Evolutionary conservation across 805 yeast species (phyloP).

Genomic region (Wickerhamomyces alni): DNA sequence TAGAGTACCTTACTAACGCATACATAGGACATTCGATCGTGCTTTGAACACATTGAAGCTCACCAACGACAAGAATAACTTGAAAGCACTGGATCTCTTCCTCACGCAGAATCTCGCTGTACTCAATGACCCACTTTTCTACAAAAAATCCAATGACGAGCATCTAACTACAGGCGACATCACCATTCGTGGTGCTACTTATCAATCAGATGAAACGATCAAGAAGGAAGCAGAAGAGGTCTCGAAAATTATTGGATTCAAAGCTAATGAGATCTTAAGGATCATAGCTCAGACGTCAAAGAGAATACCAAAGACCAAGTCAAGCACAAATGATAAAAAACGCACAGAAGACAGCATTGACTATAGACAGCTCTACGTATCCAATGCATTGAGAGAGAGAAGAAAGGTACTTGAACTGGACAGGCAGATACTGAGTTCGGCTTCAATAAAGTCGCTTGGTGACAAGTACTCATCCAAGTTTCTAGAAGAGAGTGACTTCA

Average conservation of each 20-base stretch:
- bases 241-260: background rate
- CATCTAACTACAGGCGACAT: background rate
- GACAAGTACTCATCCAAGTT: slow-evolving; percentile 18
- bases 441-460: slow-evolving; percentile 17
- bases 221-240: slow-evolving; percentile 27
- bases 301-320: slow-evolving; percentile 2
- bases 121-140: slow-evolving; percentile 7
- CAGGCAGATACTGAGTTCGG: slow-evolving; percentile 23
- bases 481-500: slow-evolving; percentile 18
- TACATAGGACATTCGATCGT: slow-evolving; percentile 20
- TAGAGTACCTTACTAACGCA: slow-evolving; percentile 5
- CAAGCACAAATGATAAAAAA: slow-evolving; percentile 6
- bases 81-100: slow-evolving; percentile 14
- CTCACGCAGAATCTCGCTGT: slow-evolving; percentile 8
- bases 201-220: slow-evolving; percentile 13
- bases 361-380: slow-evolving; percentile 24
- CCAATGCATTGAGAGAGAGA: slow-evolving; percentile 45
- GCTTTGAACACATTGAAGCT: slow-evolving; percentile 16
- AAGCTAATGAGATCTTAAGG: slow-evolving; percentile 6
- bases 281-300: background rate
- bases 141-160: background rate
- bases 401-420: slow-evolving; percentile 39
- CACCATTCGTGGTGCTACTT: background rate
- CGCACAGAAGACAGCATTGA: background rate
- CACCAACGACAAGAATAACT: slow-evolving; percentile 10